Percentiles rank a stretch among this genome's conserved stretches.
Evolutionary conservation across 345 rosid species (phyloP).

Genomic region (Euphorbia peplus): DNA sequence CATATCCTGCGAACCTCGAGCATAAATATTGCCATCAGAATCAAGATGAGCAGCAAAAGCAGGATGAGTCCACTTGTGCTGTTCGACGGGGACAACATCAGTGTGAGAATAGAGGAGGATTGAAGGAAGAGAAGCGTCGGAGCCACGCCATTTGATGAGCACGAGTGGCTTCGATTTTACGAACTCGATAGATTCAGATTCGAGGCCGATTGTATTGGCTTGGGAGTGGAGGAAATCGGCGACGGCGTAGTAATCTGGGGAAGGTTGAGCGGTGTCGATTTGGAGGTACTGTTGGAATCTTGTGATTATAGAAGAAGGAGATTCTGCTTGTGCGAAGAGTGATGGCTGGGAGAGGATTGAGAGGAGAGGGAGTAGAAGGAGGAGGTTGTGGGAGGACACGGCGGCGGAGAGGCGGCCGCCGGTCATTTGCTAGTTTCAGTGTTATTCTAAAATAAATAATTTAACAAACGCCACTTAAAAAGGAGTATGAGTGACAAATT

Average conservation of each 20-base stretch:
- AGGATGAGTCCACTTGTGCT: constrained; percentile 68
- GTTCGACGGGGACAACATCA: constrained; percentile 85
- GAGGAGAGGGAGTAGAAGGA: not conserved
- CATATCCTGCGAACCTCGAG: constrained; percentile 98
- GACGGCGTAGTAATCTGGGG: constrained; percentile 58
- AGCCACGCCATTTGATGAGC: constrained; percentile 78
- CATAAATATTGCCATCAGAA: constrained; percentile 61
- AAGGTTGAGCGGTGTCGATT: constrained; percentile 87
- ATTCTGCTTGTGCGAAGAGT: not conserved
- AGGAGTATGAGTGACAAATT: no score
- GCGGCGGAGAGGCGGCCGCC: not conserved
- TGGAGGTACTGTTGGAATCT: constrained; percentile 86
- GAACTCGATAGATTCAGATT: constrained; percentile 54
- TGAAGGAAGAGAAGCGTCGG: constrained; percentile 59
- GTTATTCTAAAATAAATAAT: not conserved
- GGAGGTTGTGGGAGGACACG: not conserved
- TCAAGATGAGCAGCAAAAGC: constrained; percentile 79
- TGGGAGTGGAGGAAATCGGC: constrained; percentile 59
- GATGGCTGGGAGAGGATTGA: not conserved
- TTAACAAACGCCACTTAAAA: no score
- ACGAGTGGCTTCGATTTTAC: constrained; percentile 64
- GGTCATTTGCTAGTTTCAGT: not conserved
- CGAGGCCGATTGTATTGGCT: constrained; percentile 64
- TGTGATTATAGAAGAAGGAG: constrained; percentile 31
- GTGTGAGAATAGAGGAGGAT: constrained; percentile 91